Conservation (phyloP, 23 red algal genomes). For the Gracilaria domingensis region DNA sequence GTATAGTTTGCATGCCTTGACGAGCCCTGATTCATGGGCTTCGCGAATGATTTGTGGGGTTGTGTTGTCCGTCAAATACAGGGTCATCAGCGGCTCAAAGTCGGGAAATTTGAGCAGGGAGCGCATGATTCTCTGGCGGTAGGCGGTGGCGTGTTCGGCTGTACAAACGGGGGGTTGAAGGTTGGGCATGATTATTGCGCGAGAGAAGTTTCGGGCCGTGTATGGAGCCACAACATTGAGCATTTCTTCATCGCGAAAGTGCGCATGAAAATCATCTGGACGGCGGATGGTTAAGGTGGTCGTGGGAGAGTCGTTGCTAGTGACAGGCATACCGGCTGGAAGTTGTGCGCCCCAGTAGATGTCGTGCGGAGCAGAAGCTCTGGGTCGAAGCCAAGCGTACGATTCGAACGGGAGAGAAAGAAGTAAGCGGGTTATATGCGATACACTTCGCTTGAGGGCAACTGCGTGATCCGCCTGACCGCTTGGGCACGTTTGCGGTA, state of each 20-base stretch:
- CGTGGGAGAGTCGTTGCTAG: not conserved
- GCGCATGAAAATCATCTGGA: constrained; percentile 95
- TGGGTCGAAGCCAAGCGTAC: not conserved
- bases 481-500: too few relatives aligned
- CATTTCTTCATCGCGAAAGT: constrained; percentile 87
- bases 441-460: too few relatives aligned
- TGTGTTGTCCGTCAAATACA: constrained; percentile 93
- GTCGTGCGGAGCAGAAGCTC: too few relatives aligned
- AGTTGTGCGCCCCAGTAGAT: not conserved
- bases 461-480: too few relatives aligned
- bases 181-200: constrained; percentile 95
- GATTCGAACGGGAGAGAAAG: not conserved
- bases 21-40: constrained; percentile 64
- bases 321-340: not conserved
- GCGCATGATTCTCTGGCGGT: constrained; percentile 74
- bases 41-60: constrained; percentile 69
- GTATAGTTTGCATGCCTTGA: constrained; percentile 95
- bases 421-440: too few relatives aligned
- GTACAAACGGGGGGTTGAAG: constrained; percentile 85
- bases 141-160: constrained; percentile 63
- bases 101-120: constrained; percentile 26
- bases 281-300: constrained; percentile 59
- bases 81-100: constrained; percentile 82
- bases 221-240: constrained; percentile 80
- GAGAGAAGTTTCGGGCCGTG: constrained; percentile 70